Base-by-base conservation (phyloP, 345 rosid species). In the Kernera saxatilis region DNA sequence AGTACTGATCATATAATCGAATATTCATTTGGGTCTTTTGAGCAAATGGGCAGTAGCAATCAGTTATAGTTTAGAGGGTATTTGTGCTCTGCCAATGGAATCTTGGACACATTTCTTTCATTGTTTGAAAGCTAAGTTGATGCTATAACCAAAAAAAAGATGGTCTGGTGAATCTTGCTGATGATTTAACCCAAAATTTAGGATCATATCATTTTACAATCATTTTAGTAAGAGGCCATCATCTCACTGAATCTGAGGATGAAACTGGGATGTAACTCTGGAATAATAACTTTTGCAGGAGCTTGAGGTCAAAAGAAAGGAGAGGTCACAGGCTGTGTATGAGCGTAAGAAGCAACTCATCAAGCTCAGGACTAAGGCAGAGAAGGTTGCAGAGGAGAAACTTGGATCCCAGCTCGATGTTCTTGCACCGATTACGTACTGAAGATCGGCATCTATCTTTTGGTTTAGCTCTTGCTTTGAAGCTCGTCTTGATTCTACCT, bases 301-400 rank as follows among this genome's bases (percentile, higher is more conserved):
- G 69, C 85, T 89, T 8, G 98, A 92, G 87, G 71, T 76, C 41
- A 90, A 85, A 82, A 89, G 96, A 74, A 90, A 92, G 83, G 96
- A 89, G 64, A 89, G 77, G 71, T 70, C 92, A 8, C 85, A 85
- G 73, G 75, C 81, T 12, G 68, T 61, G 13, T 92, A 92, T 48
- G 92, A 92, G 82, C 91, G 89, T 59, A 92, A 83, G 85, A 92
- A 92, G 86, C 92, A 88, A 65, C 73, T 92, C 64, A 78, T 15
- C 70, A 92, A 87, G 69, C 88, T 92, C 50, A 83, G 89, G 83
- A 62, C 77, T 6, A 92, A 89, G 85, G 98, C 94, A 6, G 94
- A 89, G 86, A 43, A 84, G 88, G 83, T 73, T 62, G 94, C 88
- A 5, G 96, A 86, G 57, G 94, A 87, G 84, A 92, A 88, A 77